Base-by-base conservation (phyloP, 208 protist species). In the Leishmania martiniquensis region DNA sequence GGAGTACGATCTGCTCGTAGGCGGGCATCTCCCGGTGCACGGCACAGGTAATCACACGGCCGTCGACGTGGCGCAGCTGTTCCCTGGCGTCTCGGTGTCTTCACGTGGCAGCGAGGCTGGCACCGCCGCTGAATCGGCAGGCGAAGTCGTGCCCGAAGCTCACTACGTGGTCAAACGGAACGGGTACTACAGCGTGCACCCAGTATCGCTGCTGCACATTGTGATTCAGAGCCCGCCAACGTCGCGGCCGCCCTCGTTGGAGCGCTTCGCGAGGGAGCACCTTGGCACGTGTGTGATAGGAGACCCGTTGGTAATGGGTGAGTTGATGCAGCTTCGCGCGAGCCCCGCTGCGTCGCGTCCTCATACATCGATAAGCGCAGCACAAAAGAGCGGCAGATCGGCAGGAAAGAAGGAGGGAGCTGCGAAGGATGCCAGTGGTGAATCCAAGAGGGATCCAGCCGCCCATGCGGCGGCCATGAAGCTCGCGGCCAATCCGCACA, bases 161-260 rank as follows among this genome's bases (percentile, higher is more conserved):
- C 49, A 81, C 67, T 76, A 87, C 82, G 85, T 89, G 54, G 94
- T 97, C 55, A 86, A 84, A 54, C 72, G 81, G 37, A 94, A 93
- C 70, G 90, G 81, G 4, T 97, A 95, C 78, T 97, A 97, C 81
- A 83, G 88, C 20, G 82, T 91, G 1, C 94, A 97, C 75, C 87
- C 92, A 2, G 94, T 95, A 2, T 93, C 89, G 39, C 78, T 97
- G 13, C 49, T 97, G 52, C 80, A 92, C 60, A 78, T 97, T n/a
- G 76, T 82, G 37, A 88, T 97, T 59, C 59, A 32, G 15, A 72
- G 86, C 7, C 94, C 94, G 42, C 87, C 89, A 3, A 87, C 84
- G 7, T 73, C 91, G 29, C 81, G 82, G 39, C 85, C 91, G 25
- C 94, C 94, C 0, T 17, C 54, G 25, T 81, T 97, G 37, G 84